phyloP scores from a whole-genome alignment of 1,284 basidiomycete genomes.

The Trametes pubescens region DNA sequence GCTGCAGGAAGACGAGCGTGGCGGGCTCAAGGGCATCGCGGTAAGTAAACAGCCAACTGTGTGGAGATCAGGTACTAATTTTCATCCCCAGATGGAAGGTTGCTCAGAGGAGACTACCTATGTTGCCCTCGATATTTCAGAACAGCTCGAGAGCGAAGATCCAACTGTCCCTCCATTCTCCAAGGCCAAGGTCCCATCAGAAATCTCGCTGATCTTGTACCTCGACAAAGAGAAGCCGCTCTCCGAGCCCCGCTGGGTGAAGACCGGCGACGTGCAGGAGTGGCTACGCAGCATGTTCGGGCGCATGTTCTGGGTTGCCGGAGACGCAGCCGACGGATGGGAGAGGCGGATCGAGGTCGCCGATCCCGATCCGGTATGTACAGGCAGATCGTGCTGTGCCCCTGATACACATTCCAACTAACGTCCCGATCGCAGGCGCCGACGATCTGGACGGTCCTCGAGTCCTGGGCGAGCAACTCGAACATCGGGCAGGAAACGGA shows the following conservation, averaged over 20 bases:
- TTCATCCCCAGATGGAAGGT: slow-evolving; percentile 68
- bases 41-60: slow-evolving; percentile 53
- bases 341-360: slow-evolving; percentile 90
- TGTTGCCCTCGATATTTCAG: slow-evolving; percentile 60
- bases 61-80: slow-evolving; percentile 23
- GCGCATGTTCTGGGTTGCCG: slow-evolving; percentile 80
- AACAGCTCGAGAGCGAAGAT: slow-evolving; percentile 54
- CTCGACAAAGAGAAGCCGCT: slow-evolving; percentile 89
- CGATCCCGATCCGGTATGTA: slow-evolving; percentile 92
- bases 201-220: slow-evolving; percentile 67
- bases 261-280: slow-evolving; percentile 91
- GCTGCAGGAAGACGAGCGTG: slow-evolving; percentile 60
- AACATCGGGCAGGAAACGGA: slow-evolving; percentile 77
- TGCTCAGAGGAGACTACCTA: slow-evolving; percentile 78
- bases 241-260: slow-evolving; percentile 96
- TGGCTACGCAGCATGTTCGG: slow-evolving; percentile 92
- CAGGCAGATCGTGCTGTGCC: slow-evolving; percentile 16
- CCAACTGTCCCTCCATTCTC: slow-evolving; percentile 74
- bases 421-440: slow-evolving; percentile 68
- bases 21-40: slow-evolving; percentile 75
- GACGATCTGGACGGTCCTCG: slow-evolving; percentile 89
- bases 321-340: slow-evolving; percentile 84
- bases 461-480: slow-evolving; percentile 87
- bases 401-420: slow-evolving; percentile 20
- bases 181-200: slow-evolving; percentile 58